Conservation (phyloP, 2,329 filamentous ascomycete genomes). For the Ophiostoma piceae region DNA sequence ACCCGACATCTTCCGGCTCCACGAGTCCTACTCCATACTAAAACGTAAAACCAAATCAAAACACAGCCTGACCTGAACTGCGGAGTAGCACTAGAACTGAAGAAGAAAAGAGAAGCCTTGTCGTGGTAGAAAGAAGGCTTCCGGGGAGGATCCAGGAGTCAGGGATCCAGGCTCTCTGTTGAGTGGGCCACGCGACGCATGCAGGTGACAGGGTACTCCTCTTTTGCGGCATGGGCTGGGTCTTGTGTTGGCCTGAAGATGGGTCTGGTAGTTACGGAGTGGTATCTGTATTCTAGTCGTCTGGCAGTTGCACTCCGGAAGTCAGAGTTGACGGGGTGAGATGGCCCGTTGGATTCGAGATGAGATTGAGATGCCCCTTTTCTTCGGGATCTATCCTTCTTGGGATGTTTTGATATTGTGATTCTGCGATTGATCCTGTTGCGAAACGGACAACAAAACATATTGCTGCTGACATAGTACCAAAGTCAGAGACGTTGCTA, state of each 20-base stretch:
- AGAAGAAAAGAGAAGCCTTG: slow-evolving; percentile 9
- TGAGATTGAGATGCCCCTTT: neutral
- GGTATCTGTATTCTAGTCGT: too few species aligned
- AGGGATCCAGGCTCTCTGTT: neutral
- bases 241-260: too few species aligned
- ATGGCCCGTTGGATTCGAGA: neutral
- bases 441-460: too few species aligned
- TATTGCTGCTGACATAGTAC: too few species aligned
- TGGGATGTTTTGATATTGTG: neutral
- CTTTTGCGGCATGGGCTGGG: too few species aligned
- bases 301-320: too few species aligned
- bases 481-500: too few species aligned
- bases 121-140: neutral
- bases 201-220: neutral
- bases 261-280: too few species aligned
- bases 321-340: neutral
- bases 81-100: neutral
- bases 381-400: neutral
- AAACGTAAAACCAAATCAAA: neutral
- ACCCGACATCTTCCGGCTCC: neutral
- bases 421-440: too few species aligned
- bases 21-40: slow-evolving; percentile 9
- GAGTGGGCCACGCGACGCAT: neutral
- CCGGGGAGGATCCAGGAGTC: neutral
- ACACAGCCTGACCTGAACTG: neutral